These are phyloP conservation scores for Macadamia tetraphylla DNA, from an alignment of 164 flowering plant species.

Conservation along the genomic window DNA sequence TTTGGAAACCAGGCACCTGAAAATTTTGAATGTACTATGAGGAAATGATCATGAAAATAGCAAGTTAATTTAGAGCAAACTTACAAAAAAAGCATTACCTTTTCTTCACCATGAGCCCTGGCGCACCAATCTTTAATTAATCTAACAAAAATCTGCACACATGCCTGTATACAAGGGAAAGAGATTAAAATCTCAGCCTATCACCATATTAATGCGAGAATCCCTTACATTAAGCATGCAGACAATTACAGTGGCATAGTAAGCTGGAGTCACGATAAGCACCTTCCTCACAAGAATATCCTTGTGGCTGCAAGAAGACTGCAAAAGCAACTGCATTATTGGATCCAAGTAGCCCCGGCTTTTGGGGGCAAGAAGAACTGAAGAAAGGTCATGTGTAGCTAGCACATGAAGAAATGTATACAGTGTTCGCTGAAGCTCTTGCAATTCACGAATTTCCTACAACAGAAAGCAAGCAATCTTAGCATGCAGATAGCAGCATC, in stretches of 20 bases:
- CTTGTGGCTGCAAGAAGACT: constrained; percentile 72
- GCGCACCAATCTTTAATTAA: constrained; percentile 92
- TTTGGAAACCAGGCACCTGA: constrained; percentile 93
- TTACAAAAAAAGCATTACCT: constrained; percentile 35
- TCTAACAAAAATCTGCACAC: constrained; percentile 85
- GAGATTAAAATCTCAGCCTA: constrained; percentile 10
- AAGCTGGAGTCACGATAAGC: constrained; percentile 6
- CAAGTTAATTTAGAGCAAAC: background rate
- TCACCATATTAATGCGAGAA: background rate
- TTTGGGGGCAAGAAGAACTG: constrained; percentile 70
- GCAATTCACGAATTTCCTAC: constrained; percentile 91
- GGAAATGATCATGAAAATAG: background rate
- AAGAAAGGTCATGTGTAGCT: constrained; percentile 75
- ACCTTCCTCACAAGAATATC: constrained; percentile 85
- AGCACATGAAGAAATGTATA: constrained; percentile 87
- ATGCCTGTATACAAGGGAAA: constrained; percentile 45
- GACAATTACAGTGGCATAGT: background rate
- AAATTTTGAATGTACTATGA: constrained; percentile 9
- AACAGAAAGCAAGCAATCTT: constrained; percentile 9
- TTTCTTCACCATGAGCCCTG: constrained; percentile 58
- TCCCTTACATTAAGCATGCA: background rate
- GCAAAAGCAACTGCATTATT: constrained; percentile 72
- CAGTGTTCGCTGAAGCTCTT: constrained; percentile 78
- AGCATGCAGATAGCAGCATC: background rate
- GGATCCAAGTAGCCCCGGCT: constrained; percentile 60